A percentile compares a stretch with the other conserved stretches of the same genome.
These are phyloP conservation scores for Celoporthe dispersa DNA, from an alignment of 2,329 filamentous ascomycete species.

Conservation along the genomic window DNA sequence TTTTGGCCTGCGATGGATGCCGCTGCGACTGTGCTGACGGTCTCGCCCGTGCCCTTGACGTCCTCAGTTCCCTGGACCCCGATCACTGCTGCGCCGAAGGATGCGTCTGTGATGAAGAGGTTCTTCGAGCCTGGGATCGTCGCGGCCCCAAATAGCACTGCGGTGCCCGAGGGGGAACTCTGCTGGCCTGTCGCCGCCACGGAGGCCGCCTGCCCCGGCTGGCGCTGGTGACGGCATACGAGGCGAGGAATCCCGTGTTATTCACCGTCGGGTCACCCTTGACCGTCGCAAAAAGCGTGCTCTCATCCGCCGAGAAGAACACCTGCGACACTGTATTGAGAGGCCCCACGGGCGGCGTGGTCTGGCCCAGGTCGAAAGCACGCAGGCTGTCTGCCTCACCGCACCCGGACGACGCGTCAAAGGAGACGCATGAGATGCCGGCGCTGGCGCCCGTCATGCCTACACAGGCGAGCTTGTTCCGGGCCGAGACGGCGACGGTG, in stretches of 20 bases:
- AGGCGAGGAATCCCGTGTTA: conserved; percentile 60
- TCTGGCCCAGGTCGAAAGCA: conserved; percentile 55
- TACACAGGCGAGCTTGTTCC: conserved; percentile 50
- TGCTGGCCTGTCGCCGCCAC: conserved; percentile 37
- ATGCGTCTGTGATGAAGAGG: conserved; percentile 61
- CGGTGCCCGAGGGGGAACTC: conserved; percentile 57
- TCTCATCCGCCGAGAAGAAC: conserved; percentile 61
- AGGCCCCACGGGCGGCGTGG: conserved; percentile 61
- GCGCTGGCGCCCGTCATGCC: conserved; percentile 49
- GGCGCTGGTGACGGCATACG: conserved; percentile 47
- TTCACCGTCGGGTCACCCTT: conserved; percentile 62
- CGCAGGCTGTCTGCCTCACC: conserved; percentile 50
- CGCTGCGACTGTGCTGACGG: conserved; percentile 42
- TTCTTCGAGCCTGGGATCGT: conserved; percentile 49
- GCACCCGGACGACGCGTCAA: conserved; percentile 43
- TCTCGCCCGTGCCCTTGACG: conserved; percentile 38
- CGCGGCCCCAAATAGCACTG: conserved; percentile 57
- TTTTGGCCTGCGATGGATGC: conserved; percentile 53
- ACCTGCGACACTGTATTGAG: conserved; percentile 63
- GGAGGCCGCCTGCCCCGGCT: conserved; percentile 8
- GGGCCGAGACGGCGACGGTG: conserved; percentile 53
- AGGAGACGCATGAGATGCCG: conserved; percentile 50
- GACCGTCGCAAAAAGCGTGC: conserved; percentile 57
- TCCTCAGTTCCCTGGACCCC: conserved; percentile 36
- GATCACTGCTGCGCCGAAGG: conserved; percentile 59